phyloP scores from a whole-genome alignment of 2,329 filamentous ascomycete genomes.

The Teratosphaeriaceae sp. region DNA sequence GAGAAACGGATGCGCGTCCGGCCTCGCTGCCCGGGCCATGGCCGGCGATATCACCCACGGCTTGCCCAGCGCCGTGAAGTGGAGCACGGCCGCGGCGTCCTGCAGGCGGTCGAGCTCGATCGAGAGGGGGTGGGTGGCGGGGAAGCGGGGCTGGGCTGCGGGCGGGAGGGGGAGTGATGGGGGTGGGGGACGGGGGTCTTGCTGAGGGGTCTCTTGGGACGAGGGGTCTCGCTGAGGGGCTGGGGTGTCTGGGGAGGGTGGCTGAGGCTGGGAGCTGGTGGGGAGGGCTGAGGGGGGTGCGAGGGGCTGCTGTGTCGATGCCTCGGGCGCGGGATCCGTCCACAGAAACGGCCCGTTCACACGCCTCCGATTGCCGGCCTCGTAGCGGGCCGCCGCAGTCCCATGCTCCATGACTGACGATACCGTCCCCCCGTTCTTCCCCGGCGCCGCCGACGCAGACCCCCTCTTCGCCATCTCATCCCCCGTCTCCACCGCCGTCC shows the following conservation, averaged over 20 bases:
- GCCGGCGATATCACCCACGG: conserved; percentile 18
- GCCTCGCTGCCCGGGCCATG: conserved; percentile 5
- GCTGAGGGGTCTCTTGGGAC: not conserved
- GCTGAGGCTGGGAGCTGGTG: too few species aligned
- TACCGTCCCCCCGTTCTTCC: not conserved
- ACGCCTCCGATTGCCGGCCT: too few species aligned
- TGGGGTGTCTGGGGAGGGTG: too few species aligned
- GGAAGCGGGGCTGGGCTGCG: conserved; percentile 11
- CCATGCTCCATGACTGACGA: too few species aligned
- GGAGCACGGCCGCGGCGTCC: conserved; percentile 18
- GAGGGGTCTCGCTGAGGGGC: not conserved
- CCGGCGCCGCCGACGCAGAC: not conserved
- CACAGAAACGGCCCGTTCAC: too few species aligned
- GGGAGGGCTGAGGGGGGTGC: too few species aligned
- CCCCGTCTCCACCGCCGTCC: conserved; percentile 12
- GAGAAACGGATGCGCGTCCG: conserved; percentile 22
- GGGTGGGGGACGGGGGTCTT: not conserved
- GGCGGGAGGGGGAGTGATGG: not conserved
- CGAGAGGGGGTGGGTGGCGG: conserved; percentile 12
- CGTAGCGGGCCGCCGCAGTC: too few species aligned
- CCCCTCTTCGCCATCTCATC: conserved; percentile 9
- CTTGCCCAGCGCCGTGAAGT: conserved; percentile 25
- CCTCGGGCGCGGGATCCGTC: too few species aligned
- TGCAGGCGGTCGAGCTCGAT: conserved; percentile 16
- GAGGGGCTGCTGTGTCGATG: too few species aligned